These are phyloP conservation scores for Iberis pinnata DNA, from an alignment of 345 rosid genomes.

Conservation along the genomic window DNA sequence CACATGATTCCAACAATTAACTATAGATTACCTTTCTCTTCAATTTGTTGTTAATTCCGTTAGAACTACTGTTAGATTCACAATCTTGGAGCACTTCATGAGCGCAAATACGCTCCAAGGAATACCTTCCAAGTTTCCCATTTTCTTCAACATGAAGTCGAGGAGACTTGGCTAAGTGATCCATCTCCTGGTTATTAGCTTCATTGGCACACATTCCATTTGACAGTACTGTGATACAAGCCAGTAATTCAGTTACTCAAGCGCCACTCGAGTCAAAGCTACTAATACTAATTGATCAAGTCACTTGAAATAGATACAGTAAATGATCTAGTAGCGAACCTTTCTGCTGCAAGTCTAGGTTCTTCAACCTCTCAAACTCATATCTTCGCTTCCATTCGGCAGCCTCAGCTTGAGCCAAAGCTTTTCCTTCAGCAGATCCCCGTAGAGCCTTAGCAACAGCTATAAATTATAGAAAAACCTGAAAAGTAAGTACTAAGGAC, in stretches of 20 bases:
- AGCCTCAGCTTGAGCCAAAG: slow-evolving; percentile 95
- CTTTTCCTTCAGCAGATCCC: slow-evolving; percentile 95
- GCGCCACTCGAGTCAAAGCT: neutral
- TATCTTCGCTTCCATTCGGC: slow-evolving; percentile 97
- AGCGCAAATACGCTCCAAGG: slow-evolving; percentile 66
- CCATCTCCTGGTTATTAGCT: slow-evolving; percentile 29
- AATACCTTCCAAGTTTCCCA: slow-evolving; percentile 35
- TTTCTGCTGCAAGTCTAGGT: slow-evolving; percentile 42
- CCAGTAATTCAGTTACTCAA: slow-evolving; percentile 15
- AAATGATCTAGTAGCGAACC: slow-evolving; percentile 38
- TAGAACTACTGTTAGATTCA: slow-evolving; percentile 32
- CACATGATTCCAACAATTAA: neutral
- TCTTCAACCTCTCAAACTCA: slow-evolving; percentile 69
- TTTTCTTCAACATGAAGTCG: slow-evolving; percentile 31
- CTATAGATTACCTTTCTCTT: slow-evolving; percentile 62
- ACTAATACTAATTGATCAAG: neutral
- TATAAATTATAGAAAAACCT: slow-evolving; percentile 22
- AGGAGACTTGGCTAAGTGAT: slow-evolving; percentile 32
- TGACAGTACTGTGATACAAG: slow-evolving; percentile 41
- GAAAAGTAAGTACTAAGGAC: neutral
- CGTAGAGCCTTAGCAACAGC: slow-evolving; percentile 97
- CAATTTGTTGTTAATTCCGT: slow-evolving; percentile 35
- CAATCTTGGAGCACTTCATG: slow-evolving; percentile 76
- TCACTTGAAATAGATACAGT: no score
- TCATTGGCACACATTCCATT: slow-evolving; percentile 33